Conservation (phyloP, 495 filamentous ascomycete species). For the Glarea lozoyensis region DNA sequence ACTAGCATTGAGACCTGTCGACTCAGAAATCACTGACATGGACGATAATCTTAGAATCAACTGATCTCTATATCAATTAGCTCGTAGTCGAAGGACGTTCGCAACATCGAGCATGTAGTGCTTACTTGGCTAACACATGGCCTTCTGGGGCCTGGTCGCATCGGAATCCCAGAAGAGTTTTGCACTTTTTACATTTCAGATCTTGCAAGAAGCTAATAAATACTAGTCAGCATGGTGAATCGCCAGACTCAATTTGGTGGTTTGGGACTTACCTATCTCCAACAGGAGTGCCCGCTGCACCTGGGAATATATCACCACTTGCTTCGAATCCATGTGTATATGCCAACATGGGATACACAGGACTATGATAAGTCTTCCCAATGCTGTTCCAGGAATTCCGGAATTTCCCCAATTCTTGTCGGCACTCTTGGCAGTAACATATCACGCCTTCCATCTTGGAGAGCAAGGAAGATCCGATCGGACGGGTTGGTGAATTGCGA, state of each 20-base stretch:
- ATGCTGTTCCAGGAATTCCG: conserved; percentile 36
- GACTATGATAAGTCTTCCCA: conserved; percentile 33
- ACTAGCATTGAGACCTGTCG: conserved; percentile 7
- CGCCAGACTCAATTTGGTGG: neutral
- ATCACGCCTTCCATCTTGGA: conserved; percentile 12
- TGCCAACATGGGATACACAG: conserved; percentile 19
- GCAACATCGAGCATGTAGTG: no score
- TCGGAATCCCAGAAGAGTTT: conserved; percentile 10
- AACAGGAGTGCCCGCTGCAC: conserved; percentile 5
- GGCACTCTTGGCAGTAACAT: conserved; percentile 32
- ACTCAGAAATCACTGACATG: conserved; percentile 14
- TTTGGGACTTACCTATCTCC: conserved; percentile 10
- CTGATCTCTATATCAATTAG: conserved; percentile 18
- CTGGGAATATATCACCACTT: conserved; percentile 4
- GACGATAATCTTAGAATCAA: conserved; percentile 14
- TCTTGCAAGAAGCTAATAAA: conserved; percentile 15
- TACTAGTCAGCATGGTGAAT: conserved; percentile 2
- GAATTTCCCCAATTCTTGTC: conserved; percentile 25
- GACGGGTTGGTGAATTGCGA: neutral
- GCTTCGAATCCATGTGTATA: conserved; percentile 8
- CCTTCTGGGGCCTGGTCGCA: conserved; percentile 16
- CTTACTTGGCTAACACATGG: conserved; percentile 15
- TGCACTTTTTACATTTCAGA: conserved; percentile 15
- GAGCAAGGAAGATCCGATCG: neutral
- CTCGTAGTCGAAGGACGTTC: no score